phyloP scores from a whole-genome alignment of 176 grass and related monocot genomes.

The Oropetium thomaeum region DNA sequence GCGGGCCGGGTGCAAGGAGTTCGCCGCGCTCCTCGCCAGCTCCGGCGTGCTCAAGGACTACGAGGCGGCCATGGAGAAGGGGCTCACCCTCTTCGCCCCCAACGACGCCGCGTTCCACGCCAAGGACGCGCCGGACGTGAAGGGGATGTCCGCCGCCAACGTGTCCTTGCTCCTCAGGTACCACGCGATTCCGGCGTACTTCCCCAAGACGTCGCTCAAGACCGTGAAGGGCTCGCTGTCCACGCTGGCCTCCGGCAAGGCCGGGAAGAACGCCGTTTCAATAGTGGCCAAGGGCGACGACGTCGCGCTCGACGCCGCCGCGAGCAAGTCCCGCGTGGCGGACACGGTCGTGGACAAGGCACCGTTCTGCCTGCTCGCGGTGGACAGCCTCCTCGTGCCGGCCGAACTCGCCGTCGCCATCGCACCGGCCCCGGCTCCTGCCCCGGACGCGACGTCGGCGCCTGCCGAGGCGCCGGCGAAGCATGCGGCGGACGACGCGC shows the following conservation, averaged over 20 bases:
- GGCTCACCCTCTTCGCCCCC: slow-evolving; percentile 83
- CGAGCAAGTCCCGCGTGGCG: slow-evolving; percentile 66
- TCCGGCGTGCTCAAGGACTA: slow-evolving; percentile 75
- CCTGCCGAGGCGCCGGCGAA: slow-evolving; percentile 25
- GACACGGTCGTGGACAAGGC: slow-evolving; percentile 71
- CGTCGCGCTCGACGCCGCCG: slow-evolving; percentile 68
- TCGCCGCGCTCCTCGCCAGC: slow-evolving; percentile 51
- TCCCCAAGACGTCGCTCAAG: slow-evolving; percentile 74
- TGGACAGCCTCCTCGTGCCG: slow-evolving; percentile 70
- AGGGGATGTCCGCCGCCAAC: slow-evolving; percentile 53
- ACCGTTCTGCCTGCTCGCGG: slow-evolving; percentile 63
- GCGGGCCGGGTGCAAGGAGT: slow-evolving; percentile 84
- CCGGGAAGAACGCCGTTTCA: slow-evolving; percentile 46
- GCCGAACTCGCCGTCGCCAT: slow-evolving; percentile 54
- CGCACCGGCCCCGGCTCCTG: slow-evolving; percentile 27
- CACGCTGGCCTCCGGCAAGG: slow-evolving; percentile 54
- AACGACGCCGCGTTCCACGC: slow-evolving; percentile 81
- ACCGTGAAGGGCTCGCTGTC: slow-evolving; percentile 29
- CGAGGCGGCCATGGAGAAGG: slow-evolving; percentile 70
- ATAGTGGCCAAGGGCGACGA: slow-evolving; percentile 62
- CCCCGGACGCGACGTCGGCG: not conserved
- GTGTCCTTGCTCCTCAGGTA: slow-evolving; percentile 63
- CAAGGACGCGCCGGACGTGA: slow-evolving; percentile 53
- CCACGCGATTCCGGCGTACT: slow-evolving; percentile 76
- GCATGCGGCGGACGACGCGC: slow-evolving; percentile 26